These are phyloP conservation scores for Colletotrichum abscissum DNA, from an alignment of 2,329 filamentous ascomycete genomes.

Conservation along the genomic window DNA sequence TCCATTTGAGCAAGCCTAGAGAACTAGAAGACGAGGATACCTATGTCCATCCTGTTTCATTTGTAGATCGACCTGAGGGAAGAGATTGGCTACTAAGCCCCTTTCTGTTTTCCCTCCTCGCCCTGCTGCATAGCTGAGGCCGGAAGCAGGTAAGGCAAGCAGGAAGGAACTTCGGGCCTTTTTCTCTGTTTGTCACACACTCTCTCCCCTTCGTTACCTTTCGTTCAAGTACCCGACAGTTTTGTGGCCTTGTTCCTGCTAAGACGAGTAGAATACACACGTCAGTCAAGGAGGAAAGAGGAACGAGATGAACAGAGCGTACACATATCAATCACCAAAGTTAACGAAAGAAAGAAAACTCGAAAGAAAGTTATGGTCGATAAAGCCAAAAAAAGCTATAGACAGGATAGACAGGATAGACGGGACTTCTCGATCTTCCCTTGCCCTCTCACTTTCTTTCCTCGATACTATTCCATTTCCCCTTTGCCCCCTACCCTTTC, in stretches of 20 bases:
- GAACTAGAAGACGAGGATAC: neutral
- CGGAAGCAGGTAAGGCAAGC: neutral
- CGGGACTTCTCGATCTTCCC: neutral
- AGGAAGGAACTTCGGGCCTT: neutral
- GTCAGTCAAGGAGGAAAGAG: neutral
- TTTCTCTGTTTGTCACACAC: too few relatives aligned
- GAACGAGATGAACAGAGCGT: too few relatives aligned
- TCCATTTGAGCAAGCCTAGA: neutral
- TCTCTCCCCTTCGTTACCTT: neutral
- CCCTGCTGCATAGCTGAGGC: neutral
- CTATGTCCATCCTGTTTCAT: neutral
- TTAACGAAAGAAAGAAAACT: neutral
- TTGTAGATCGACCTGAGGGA: neutral
- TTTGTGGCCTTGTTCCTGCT: too few relatives aligned
- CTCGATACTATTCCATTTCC: neutral
- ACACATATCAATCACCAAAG: neutral
- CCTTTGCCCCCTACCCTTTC: constrained; percentile 2
- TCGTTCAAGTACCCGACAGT: neutral
- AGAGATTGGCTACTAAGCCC: neutral
- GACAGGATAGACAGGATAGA: neutral
- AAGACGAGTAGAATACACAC: too few relatives aligned
- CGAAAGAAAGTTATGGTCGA: constrained; percentile 14
- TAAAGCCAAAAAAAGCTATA: neutral
- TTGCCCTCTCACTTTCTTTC: neutral
- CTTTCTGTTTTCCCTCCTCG: neutral